phyloP scores from a whole-genome alignment of 805 yeast genomes.

The Nakazawaea laoshanensis region DNA sequence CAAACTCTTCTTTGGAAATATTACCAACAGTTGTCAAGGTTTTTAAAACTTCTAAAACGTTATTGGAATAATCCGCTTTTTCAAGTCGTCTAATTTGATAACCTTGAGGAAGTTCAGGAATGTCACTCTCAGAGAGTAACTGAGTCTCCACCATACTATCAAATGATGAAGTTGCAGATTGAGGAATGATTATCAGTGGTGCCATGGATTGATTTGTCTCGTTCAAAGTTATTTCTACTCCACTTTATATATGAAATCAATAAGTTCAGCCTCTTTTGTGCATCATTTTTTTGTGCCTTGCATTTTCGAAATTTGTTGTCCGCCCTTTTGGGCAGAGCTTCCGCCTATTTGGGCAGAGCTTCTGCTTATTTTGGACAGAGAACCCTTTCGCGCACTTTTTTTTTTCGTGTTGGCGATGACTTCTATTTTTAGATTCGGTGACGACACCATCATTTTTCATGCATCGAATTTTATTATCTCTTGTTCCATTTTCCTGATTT shows the following conservation, averaged over 20 bases:
- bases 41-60: constrained; percentile 52
- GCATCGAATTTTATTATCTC: too few relatives aligned
- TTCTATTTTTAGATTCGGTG: too few relatives aligned
- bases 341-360: too few relatives aligned
- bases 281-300: not conserved
- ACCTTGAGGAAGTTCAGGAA: constrained; percentile 44
- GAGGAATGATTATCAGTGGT: constrained; percentile 1
- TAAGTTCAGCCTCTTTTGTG: constrained; percentile 9
- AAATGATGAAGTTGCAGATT: constrained; percentile 6
- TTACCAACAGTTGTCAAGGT: constrained; percentile 82
- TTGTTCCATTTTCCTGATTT: too few relatives aligned
- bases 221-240: too few relatives aligned
- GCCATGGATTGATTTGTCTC: not conserved
- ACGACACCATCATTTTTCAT: too few relatives aligned
- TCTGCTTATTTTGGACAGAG: too few relatives aligned
- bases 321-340: too few relatives aligned
- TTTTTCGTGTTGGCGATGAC: too few relatives aligned
- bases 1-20: constrained; percentile 43
- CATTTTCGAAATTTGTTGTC: not conserved
- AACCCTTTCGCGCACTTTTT: too few relatives aligned
- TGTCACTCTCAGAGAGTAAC: not conserved
- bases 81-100: constrained; percentile 56
- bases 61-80: constrained; percentile 48
- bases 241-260: not conserved
- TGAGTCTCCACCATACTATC: not conserved